phyloP scores from a whole-genome alignment of 352 stramenopile genomes.

The Blastocystis sp. region DNA sequence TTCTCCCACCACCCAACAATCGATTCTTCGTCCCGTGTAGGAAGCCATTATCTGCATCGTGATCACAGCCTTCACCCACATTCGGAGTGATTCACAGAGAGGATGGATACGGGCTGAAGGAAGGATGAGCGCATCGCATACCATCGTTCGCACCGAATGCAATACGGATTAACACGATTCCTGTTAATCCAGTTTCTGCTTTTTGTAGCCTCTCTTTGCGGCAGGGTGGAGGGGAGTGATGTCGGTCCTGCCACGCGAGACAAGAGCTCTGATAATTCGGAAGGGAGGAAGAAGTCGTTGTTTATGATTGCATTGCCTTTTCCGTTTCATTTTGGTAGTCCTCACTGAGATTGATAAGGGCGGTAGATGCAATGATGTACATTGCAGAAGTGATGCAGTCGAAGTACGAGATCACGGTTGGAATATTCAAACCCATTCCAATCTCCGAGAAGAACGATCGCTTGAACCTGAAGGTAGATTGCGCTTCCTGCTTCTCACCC shows the following conservation, averaged over 20 bases:
- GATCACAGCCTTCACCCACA: too few relatives aligned
- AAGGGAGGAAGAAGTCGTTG: neutral
- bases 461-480: constrained; percentile 19
- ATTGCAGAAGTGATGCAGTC: constrained; percentile 4
- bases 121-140: too few relatives aligned
- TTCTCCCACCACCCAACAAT: constrained; percentile 35
- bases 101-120: too few relatives aligned
- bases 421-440: constrained; percentile 35
- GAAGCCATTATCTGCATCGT: neutral
- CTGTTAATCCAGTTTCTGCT: neutral
- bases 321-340: constrained; percentile 44
- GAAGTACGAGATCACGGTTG: constrained; percentile 54
- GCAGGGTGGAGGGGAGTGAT: neutral
- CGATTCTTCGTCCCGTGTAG: neutral
- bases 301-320: constrained; percentile 27
- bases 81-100: too few relatives aligned
- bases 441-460: constrained; percentile 5
- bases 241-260: neutral
- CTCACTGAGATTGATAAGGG: neutral
- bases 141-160: neutral
- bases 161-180: neutral
- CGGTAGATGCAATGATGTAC: constrained; percentile 39
- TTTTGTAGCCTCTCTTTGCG: neutral
- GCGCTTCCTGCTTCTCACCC: neutral
- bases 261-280: neutral